Conservation (phyloP, 257 asterid species). For the Fraxinus anomala region DNA sequence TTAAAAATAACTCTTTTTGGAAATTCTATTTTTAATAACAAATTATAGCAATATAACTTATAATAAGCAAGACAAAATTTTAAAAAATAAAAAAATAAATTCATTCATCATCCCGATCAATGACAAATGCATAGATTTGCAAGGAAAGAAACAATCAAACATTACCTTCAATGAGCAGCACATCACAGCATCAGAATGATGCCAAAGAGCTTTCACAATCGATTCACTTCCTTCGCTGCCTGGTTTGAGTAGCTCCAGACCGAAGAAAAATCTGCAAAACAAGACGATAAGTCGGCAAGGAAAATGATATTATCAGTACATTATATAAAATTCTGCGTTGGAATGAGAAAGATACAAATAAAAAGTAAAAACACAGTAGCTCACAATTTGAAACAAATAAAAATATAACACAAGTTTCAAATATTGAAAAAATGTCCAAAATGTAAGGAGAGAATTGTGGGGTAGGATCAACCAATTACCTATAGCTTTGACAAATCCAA, state of each 20-base stretch:
- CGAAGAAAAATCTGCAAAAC: slow-evolving; percentile 68
- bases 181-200: slow-evolving; percentile 80
- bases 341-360: neutral
- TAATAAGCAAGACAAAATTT: neutral
- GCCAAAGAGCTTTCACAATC: slow-evolving; percentile 79
- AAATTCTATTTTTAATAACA: neutral
- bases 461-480: slow-evolving; percentile 34
- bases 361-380: neutral
- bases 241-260: slow-evolving; percentile 78
- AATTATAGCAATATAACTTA: too few species aligned
- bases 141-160: neutral
- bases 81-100: neutral
- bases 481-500: slow-evolving; percentile 94
- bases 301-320: neutral
- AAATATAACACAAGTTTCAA: neutral
- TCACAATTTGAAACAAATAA: neutral
- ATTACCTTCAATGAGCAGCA: slow-evolving; percentile 91
- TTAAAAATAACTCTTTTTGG: neutral
- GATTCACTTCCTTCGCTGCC: slow-evolving; percentile 64
- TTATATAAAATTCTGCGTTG: neutral
- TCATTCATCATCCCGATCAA: neutral
- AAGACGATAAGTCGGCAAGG: neutral
- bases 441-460: neutral
- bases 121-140: neutral
- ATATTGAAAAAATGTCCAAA: neutral